Evolutionary conservation across 345 rosid genomes (phyloP), one percentile per base, ranked within the genome.

Genomic region (Acer yangbiense): DNA sequence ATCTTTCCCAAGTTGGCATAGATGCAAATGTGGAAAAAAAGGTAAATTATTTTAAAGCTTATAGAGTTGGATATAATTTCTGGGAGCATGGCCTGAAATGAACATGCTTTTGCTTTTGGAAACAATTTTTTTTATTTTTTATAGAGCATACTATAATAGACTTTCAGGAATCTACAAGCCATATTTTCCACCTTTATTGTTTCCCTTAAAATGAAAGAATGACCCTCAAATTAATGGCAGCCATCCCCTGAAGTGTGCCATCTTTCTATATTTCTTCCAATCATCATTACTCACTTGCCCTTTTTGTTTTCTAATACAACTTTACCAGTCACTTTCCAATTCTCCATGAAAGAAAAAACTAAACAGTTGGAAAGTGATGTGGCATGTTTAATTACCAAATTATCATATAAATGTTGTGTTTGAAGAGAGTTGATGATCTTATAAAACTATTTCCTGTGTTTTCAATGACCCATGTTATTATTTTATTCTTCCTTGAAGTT

Each of bases 71-170:
- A 46, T n/a, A 44, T 8, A 41, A 14, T 41, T 62, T 9, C 25
- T 27, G 77, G 23, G 29, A 65, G 13, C 6, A 25, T 74, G 68
- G 25, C 11, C 39, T 62, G 7, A 10, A 64, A 29, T 64, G 29
- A 1, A 23, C 70, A 46, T 74, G 61, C 11, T n/a, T 35, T 75
- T 65, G 54, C 71, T 66, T 46, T 74, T 61, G 16, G 39, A 17
- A 9, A 14, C 39, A 13, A 39, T 18, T 55, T 2, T 32, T 32
- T 32, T 55, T 2, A 3, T 35, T 35, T 74, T 63, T 46, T 23
- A 44, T 63, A 8, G 43, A 63, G 43, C 77, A 9, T 43, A 25
- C 69, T 25, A 6, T 17, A 23, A 27, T 55, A 57, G 29, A 14
- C 48, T 29, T 54, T 20, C 43, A 54, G 64, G 75, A 71, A 21